phyloP scores from a whole-genome alignment of 2,329 filamentous ascomycete genomes.

The Epichloe typhina region DNA sequence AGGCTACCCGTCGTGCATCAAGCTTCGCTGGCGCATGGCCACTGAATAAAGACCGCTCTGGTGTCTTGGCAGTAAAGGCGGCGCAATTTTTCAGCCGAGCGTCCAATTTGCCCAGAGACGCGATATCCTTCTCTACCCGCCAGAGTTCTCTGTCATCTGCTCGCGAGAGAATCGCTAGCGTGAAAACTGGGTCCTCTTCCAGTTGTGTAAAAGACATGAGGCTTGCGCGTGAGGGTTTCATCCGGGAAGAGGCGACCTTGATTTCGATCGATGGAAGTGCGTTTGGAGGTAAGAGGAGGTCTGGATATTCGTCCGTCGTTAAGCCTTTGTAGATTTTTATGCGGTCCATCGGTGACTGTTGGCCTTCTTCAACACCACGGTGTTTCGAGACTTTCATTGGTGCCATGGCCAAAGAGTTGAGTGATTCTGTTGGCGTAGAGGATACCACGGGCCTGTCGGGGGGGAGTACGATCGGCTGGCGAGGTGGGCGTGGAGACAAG shows the following conservation, averaged over 20 bases:
- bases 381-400: slow-evolving; percentile 5
- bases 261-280: slow-evolving; percentile 76
- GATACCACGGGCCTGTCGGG: slow-evolving; percentile 54
- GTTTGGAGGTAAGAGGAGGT: slow-evolving; percentile 74
- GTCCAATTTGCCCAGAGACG: slow-evolving; percentile 70
- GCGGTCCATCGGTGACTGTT: slow-evolving; percentile 22
- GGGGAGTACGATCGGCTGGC: slow-evolving; percentile 60
- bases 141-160: slow-evolving; percentile 69
- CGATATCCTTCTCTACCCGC: slow-evolving; percentile 85
- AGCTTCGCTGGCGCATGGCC: slow-evolving; percentile 90
- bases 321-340: slow-evolving; percentile 60
- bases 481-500: slow-evolving; percentile 59
- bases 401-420: slow-evolving; percentile 1
- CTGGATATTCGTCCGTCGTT: slow-evolving; percentile 74
- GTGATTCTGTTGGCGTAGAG: slow-evolving; percentile 17
- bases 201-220: slow-evolving; percentile 65
- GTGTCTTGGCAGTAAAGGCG: slow-evolving; percentile 62
- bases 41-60: slow-evolving; percentile 75
- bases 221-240: slow-evolving; percentile 82
- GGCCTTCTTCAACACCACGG: neutral
- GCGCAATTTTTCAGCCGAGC: slow-evolving; percentile 62
- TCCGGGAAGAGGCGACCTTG: slow-evolving; percentile 82
- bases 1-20: slow-evolving; percentile 66
- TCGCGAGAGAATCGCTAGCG: slow-evolving; percentile 70
- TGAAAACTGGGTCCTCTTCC: slow-evolving; percentile 91